Percentiles rank a stretch among this genome's conserved stretches.
Conservation (phyloP, 2,329 filamentous ascomycete genomes). For the Cordyceps cateniannulata region DNA sequence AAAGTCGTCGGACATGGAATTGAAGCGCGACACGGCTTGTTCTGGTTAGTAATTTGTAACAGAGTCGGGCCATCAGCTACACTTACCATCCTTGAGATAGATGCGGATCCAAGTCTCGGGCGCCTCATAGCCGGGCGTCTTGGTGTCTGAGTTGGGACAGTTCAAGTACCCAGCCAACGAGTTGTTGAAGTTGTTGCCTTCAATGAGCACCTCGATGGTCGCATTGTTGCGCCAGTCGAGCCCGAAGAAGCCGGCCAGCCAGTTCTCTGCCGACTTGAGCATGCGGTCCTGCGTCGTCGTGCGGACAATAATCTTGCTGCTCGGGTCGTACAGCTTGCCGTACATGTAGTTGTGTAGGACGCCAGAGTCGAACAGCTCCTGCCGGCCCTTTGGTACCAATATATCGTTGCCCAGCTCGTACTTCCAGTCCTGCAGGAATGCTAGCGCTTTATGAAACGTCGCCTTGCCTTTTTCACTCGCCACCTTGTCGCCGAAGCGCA, state of each 20-base stretch:
- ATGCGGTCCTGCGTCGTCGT: constrained; percentile 74
- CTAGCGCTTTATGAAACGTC: constrained; percentile 51
- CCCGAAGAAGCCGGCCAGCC: constrained; percentile 73
- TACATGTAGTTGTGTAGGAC: constrained; percentile 69
- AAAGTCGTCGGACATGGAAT: constrained; percentile 46
- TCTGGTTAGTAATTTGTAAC: neutral
- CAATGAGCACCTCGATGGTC: constrained; percentile 66
- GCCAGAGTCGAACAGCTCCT: constrained; percentile 64
- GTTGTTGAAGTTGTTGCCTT: constrained; percentile 59
- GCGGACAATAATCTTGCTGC: constrained; percentile 65
- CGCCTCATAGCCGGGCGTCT: constrained; percentile 46
- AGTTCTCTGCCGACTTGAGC: constrained; percentile 71
- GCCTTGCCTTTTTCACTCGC: constrained; percentile 46
- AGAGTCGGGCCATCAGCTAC: neutral
- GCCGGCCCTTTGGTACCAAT: constrained; percentile 63
- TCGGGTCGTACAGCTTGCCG: constrained; percentile 62
- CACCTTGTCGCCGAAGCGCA: constrained; percentile 50
- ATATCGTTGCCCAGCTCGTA: constrained; percentile 66
- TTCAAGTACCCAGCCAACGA: constrained; percentile 61
- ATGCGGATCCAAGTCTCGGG: constrained; percentile 52
- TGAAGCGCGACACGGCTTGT: constrained; percentile 53
- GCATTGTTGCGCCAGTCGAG: constrained; percentile 66
- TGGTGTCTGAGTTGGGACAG: constrained; percentile 55
- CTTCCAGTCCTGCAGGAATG: constrained; percentile 62
- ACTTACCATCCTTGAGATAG: constrained; percentile 55